phyloP scores from a whole-genome alignment of 2,329 filamentous ascomycete genomes.

The Penicillium psychrosexuale region DNA sequence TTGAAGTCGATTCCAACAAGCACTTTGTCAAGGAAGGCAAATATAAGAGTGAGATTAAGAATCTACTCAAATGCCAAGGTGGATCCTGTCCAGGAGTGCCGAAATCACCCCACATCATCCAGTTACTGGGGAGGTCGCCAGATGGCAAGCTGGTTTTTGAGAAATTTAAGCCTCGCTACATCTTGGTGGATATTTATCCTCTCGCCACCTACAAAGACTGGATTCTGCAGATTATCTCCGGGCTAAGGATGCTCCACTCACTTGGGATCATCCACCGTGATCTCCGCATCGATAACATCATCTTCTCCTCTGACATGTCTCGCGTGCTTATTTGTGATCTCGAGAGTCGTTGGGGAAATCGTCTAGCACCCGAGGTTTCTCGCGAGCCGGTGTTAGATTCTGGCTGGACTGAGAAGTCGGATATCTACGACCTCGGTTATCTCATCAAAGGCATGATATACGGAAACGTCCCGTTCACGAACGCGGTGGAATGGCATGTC shows the following conservation, averaged over 20 bases:
- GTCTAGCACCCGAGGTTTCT: background rate
- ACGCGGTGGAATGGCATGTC: background rate
- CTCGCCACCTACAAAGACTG: background rate
- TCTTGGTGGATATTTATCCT: background rate
- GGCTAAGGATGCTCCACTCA: background rate
- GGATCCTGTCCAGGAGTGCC: background rate
- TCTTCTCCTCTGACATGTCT: background rate
- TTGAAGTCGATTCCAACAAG: background rate
- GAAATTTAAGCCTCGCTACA: background rate
- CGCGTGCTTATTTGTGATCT: background rate
- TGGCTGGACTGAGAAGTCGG: background rate
- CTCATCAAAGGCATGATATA: background rate
- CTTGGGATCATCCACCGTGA: constrained; percentile 1
- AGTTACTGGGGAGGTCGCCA: background rate
- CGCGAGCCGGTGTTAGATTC: background rate
- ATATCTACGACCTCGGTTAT: background rate
- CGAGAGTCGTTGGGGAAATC: background rate
- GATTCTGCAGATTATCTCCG: background rate
- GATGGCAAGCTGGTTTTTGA: background rate
- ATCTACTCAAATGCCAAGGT: background rate
- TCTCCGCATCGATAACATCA: background rate
- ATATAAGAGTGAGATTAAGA: background rate
- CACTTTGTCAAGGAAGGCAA: background rate
- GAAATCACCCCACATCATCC: background rate
- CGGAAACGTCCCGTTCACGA: background rate